Evolutionary conservation across 371 early-diverging fungal species (phyloP), one percentile per base, ranked within the genome.

Genomic region (Circinella minor): DNA sequence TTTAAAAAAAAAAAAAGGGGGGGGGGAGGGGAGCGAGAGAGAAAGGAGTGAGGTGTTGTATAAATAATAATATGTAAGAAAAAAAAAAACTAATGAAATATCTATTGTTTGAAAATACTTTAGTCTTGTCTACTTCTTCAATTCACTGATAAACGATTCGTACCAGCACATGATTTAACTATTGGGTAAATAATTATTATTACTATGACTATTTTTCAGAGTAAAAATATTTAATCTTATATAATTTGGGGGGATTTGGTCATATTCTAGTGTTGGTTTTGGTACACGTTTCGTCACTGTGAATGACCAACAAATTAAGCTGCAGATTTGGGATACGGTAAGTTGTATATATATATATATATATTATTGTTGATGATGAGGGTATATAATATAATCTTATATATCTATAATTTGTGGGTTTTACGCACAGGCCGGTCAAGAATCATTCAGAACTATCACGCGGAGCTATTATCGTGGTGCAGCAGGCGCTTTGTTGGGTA

Each of bases 321-420:
- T 99, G 27, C 99, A 99, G 39, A 95, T 99, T 65, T 99, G 99
- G 99, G 99, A 99, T 80, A 99, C 99, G 17, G 97, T 95, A 76
- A 27, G 27, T 27, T 27, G 27, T 27, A 2, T 27, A n/a, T n/a
- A n/a, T n/a, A n/a, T n/a, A n/a, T n/a, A n/a, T n/a, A n/a, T n/a
- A 27, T 27, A 27, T 0, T 27, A 27, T 27, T 27, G 27, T 2
- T 27, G 0, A 27, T 27, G 27, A 27, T 27, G 27, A 27, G n/a
- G 18, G n/a, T n/a, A n/a, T n/a, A n/a, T n/a, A n/a, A n/a, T n/a
- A n/a, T n/a, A n/a, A n/a, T n/a, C 43, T 5, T 47, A 47, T 47
- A 47, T 51, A 15, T 15, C 1, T 15, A 51, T 51, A 51, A 9
- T 17, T 7, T 51, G 15, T n/a, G 46, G 17, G 14, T 55, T 5